phyloP scores from a whole-genome alignment of 2,329 filamentous ascomycete genomes.

The Neonectria ditissima region DNA sequence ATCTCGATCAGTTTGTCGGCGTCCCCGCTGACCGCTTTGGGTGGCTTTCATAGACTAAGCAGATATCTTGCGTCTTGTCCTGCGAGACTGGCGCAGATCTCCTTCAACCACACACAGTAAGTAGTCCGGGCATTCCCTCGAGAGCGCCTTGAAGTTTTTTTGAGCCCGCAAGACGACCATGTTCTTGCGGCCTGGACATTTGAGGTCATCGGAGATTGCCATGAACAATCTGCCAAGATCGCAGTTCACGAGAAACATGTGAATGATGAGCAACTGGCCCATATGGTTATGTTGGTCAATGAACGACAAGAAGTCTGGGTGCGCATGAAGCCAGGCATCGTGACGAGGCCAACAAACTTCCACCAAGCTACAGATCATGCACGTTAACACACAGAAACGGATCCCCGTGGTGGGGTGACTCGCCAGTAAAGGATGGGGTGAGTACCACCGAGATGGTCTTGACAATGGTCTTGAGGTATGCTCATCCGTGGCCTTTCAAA shows the following conservation, averaged over 20 bases:
- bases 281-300: conserved; percentile 46
- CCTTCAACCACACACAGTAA: conserved; percentile 38
- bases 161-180: conserved; percentile 43
- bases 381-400: background rate
- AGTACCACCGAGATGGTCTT: conserved; percentile 27
- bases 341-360: conserved; percentile 37
- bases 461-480: conserved; percentile 34
- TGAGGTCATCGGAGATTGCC: conserved; percentile 34
- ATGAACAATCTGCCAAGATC: conserved; percentile 42
- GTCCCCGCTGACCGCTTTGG: background rate
- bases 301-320: conserved; percentile 50
- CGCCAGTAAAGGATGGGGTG: conserved; percentile 35
- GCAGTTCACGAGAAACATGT: conserved; percentile 52
- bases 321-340: conserved; percentile 31
- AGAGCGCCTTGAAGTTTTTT: conserved; percentile 35
- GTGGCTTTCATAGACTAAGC: conserved; percentile 33
- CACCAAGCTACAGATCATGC: conserved; percentile 33
- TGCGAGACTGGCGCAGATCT: conserved; percentile 40
- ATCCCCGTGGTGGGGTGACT: background rate
- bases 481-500: conserved; percentile 29
- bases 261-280: conserved; percentile 51
- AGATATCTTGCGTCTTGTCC: conserved; percentile 42
- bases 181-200: conserved; percentile 39
- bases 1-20: background rate
- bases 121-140: conserved; percentile 32